phyloP scores from a whole-genome alignment of 2,329 filamentous ascomycete species.

The Sporothrix luriei region DNA sequence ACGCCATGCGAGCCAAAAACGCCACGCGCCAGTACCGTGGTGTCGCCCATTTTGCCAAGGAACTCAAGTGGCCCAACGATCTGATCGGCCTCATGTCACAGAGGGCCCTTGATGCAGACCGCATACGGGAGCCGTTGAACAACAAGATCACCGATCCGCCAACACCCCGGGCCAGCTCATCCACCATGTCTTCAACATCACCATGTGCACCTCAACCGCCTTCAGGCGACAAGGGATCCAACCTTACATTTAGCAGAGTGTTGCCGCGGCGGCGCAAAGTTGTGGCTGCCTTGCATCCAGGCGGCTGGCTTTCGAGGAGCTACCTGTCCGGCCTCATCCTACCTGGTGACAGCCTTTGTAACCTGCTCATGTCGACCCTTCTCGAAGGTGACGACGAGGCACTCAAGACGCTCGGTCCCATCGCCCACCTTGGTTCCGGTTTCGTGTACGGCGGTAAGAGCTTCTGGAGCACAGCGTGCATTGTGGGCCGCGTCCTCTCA shows the following conservation, averaged over 20 bases:
- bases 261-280: constrained; percentile 56
- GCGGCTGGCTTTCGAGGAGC: constrained; percentile 69
- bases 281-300: constrained; percentile 59
- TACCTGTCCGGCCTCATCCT: constrained; percentile 67
- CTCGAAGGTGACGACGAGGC: constrained; percentile 66
- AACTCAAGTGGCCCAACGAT: constrained; percentile 62
- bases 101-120: background rate
- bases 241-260: constrained; percentile 39
- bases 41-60: constrained; percentile 64
- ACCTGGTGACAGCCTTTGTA: constrained; percentile 64
- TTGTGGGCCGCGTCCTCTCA: constrained; percentile 66
- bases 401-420: constrained; percentile 59
- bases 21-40: constrained; percentile 62
- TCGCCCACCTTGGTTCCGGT: constrained; percentile 65
- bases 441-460: constrained; percentile 66
- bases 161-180: constrained; percentile 36
- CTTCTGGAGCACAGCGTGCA: constrained; percentile 69
- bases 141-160: constrained; percentile 45
- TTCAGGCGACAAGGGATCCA: constrained; percentile 34
- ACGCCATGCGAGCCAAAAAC: constrained; percentile 59
- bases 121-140: constrained; percentile 43
- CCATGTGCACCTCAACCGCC: background rate
- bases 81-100: constrained; percentile 17
- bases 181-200: constrained; percentile 33
- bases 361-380: constrained; percentile 67